A percentile compares a stretch with the other conserved stretches of the same genome.
phyloP scores from a whole-genome alignment of 257 asterid genomes.

The Lavandula angustifolia region DNA sequence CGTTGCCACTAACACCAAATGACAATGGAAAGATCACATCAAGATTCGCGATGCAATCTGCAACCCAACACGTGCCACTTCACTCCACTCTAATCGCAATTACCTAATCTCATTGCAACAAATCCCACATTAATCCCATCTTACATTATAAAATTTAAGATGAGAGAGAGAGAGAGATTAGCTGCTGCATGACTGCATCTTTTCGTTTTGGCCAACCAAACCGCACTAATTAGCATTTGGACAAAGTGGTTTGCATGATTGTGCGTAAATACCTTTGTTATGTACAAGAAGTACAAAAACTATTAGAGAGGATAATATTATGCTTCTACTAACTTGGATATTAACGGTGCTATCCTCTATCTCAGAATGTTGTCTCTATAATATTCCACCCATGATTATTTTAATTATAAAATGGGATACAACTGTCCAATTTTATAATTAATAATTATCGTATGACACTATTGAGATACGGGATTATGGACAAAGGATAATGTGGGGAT shows the following conservation, averaged over 20 bases:
- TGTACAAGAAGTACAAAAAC: slow-evolving; percentile 9
- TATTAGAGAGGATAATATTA: too few species aligned
- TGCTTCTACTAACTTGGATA: too few species aligned
- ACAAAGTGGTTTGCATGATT: slow-evolving; percentile 12
- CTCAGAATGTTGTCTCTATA: too few species aligned
- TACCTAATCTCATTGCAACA: slow-evolving; percentile 22
- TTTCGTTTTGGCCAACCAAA: slow-evolving; percentile 40
- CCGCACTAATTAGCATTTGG: slow-evolving; percentile 33
- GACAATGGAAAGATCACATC: slow-evolving; percentile 11
- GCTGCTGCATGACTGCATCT: slow-evolving; percentile 7
- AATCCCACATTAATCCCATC: slow-evolving; percentile 19
- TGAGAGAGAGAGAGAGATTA: too few species aligned
- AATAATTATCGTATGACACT: too few species aligned
- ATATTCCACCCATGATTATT: too few species aligned
- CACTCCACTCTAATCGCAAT: slow-evolving; percentile 11
- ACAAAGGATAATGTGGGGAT: too few species aligned
- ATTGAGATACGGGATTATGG: too few species aligned
- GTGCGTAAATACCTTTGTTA: background rate
- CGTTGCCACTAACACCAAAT: slow-evolving; percentile 13
- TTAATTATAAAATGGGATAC: too few species aligned
- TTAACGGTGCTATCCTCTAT: too few species aligned
- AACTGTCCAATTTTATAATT: too few species aligned
- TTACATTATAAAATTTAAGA: too few species aligned
- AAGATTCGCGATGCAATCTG: slow-evolving; percentile 24
- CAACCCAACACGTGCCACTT: slow-evolving; percentile 17